A percentile compares a stretch with the other conserved stretches of the same genome.
Evolutionary conservation across 768 basidiomycete species (phyloP).

Genomic region (Hygrophorus russula): DNA sequence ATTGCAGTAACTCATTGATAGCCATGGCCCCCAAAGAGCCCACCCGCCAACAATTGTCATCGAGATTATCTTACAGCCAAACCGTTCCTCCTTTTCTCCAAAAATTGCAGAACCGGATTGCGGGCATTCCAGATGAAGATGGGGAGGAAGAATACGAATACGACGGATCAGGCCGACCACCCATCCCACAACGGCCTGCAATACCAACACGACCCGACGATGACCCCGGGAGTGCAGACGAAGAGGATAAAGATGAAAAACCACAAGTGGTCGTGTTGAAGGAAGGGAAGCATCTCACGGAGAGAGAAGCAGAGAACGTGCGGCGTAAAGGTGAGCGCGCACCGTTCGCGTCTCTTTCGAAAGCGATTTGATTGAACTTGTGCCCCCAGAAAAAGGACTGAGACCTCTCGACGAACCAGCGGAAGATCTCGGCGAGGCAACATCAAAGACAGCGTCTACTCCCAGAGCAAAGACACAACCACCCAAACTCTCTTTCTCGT

Average conservation of each 20-base stretch:
- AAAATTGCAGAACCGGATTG: constrained; percentile 51
- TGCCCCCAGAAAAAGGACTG: constrained; percentile 48
- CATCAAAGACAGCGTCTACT: constrained; percentile 8
- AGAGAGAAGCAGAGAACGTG: constrained; percentile 68
- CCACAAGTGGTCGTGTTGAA: constrained; percentile 87
- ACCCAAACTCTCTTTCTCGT: constrained; percentile 34
- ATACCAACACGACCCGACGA: constrained; percentile 59
- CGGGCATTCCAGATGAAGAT: constrained; percentile 39
- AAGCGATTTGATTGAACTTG: constrained; percentile 1
- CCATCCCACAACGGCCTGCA: constrained; percentile 64
- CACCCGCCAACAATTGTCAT: constrained; percentile 60
- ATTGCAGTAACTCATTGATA: no score
- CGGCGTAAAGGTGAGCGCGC: constrained; percentile 49
- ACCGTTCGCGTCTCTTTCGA: background rate
- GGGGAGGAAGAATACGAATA: constrained; percentile 49
- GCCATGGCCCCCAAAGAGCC: no score
- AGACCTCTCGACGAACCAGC: constrained; percentile 35
- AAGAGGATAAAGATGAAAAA: constrained; percentile 65
- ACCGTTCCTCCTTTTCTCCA: constrained; percentile 54
- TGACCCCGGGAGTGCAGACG: constrained; percentile 64
- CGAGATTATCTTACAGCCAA: constrained; percentile 53
- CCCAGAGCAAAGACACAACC: constrained; percentile 12
- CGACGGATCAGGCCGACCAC: constrained; percentile 56
- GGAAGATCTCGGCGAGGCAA: constrained; percentile 11
- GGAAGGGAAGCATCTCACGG: constrained; percentile 79